A percentile compares a stretch with the other conserved stretches of the same genome.
Evolutionary conservation across 495 filamentous ascomycete genomes (phyloP).

Genomic region (Xanthoparmelia taractica): DNA sequence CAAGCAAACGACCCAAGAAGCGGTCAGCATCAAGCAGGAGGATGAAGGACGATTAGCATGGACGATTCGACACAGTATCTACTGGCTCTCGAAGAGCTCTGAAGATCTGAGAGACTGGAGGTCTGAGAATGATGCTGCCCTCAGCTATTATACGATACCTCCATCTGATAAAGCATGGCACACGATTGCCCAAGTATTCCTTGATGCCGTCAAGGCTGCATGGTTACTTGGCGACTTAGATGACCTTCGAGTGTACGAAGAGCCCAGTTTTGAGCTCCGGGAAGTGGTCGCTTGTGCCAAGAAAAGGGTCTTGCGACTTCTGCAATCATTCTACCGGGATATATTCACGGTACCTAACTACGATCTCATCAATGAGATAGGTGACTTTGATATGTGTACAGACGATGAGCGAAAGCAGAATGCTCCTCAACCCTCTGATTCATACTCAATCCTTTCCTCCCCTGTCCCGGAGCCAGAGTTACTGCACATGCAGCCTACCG

Average conservation of each 20-base stretch:
- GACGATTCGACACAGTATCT: background rate
- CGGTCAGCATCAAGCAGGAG: background rate
- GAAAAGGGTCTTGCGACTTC: background rate
- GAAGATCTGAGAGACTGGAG: slow-evolving; percentile 1
- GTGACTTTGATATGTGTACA: background rate
- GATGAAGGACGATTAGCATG: background rate
- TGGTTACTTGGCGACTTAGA: background rate
- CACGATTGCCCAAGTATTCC: background rate
- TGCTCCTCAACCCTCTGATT: background rate
- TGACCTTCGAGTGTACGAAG: background rate
- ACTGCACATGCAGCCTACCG: background rate
- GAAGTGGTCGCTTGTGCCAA: background rate
- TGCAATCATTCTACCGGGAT: background rate
- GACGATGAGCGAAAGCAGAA: background rate
- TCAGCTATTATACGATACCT: background rate
- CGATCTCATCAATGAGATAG: background rate
- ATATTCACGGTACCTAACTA: slow-evolving; percentile 1
- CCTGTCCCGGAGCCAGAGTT: background rate
- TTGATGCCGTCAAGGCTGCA: background rate
- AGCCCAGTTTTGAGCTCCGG: background rate
- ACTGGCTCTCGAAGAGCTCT: slow-evolving; percentile 7
- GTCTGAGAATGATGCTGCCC: background rate
- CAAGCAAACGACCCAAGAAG: background rate
- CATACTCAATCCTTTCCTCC: background rate
- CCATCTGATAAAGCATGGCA: slow-evolving; percentile 2